Conservation (phyloP, 177 flowering plant species). For the Telopea speciosissima region DNA sequence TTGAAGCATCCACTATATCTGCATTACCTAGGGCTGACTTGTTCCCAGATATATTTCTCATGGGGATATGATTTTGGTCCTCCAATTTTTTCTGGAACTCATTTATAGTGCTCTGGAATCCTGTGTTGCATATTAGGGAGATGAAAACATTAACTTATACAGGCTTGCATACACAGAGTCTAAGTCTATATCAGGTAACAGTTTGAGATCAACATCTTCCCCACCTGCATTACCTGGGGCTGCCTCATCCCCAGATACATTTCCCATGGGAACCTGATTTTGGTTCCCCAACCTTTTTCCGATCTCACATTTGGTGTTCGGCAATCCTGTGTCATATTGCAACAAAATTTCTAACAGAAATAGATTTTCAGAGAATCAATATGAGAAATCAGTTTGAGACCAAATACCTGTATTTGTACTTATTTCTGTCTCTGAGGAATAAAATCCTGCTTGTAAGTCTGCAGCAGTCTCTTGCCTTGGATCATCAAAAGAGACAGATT, state of each 20-base stretch:
- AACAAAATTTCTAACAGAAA: no score
- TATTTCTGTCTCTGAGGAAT: constrained; percentile 16
- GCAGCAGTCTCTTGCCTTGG: constrained; percentile 18
- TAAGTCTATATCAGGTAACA: background rate
- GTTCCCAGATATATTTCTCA: constrained; percentile 5
- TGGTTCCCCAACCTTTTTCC: constrained; percentile 14
- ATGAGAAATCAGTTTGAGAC: constrained; percentile 5
- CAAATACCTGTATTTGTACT: constrained; percentile 12
- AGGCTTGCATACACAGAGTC: constrained; percentile 15
- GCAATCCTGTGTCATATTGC: constrained; percentile 8
- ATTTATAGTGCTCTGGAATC: constrained; percentile 13
- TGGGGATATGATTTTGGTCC: constrained; percentile 3
- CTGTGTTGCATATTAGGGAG: constrained; percentile 8
- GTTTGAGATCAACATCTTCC: constrained; percentile 7
- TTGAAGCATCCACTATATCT: constrained; percentile 14
- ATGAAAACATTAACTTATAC: constrained; percentile 7
- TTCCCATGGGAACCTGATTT: constrained; percentile 6
- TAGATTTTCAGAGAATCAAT: no score
- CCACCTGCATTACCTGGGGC: constrained; percentile 13
- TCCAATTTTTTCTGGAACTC: constrained; percentile 16
- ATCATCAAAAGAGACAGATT: constrained; percentile 17
- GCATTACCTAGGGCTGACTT: constrained; percentile 17
- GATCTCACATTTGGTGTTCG: constrained; percentile 13
- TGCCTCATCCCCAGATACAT: constrained; percentile 12
- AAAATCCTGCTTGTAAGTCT: constrained; percentile 19